A percentile compares a stretch with the other conserved stretches of the same genome.
phyloP scores from a whole-genome alignment of 257 asterid species.

The Gynochthodes officinalis region DNA sequence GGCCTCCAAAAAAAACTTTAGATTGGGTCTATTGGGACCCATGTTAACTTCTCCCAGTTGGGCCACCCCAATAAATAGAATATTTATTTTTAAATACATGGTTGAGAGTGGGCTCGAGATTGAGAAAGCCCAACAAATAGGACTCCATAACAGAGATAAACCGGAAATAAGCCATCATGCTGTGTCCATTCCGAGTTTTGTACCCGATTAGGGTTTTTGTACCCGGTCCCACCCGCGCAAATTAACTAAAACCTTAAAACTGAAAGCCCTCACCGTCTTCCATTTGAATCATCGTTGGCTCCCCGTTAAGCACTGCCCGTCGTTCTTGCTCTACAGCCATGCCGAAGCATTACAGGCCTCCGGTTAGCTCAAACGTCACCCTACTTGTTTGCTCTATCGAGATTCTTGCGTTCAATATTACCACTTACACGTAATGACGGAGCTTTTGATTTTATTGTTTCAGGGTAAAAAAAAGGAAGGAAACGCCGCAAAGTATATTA shows the following conservation, averaged over 20 bases:
- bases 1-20: constrained; percentile 6
- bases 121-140: too few relatives aligned
- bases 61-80: too few relatives aligned
- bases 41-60: too few relatives aligned
- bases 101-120: too few relatives aligned
- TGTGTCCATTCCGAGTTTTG: background rate
- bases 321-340: constrained; percentile 18
- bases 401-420: background rate
- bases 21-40: too few relatives aligned
- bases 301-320: background rate
- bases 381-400: background rate
- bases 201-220: constrained; percentile 17
- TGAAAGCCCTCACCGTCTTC: background rate
- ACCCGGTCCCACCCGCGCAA: background rate
- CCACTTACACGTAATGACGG: background rate
- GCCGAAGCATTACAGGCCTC: constrained; percentile 53
- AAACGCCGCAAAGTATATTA: constrained; percentile 82
- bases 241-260: background rate
- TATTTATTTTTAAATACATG: too few relatives aligned
- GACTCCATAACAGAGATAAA: too few relatives aligned
- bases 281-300: background rate
- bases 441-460: background rate
- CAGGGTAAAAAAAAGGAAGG: constrained; percentile 99
- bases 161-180: too few relatives aligned
- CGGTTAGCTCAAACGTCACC: constrained; percentile 21